Percentiles rank a stretch among this genome's conserved stretches.
phyloP scores from a whole-genome alignment of 495 filamentous ascomycete species.

The Neurospora sublineolata region DNA sequence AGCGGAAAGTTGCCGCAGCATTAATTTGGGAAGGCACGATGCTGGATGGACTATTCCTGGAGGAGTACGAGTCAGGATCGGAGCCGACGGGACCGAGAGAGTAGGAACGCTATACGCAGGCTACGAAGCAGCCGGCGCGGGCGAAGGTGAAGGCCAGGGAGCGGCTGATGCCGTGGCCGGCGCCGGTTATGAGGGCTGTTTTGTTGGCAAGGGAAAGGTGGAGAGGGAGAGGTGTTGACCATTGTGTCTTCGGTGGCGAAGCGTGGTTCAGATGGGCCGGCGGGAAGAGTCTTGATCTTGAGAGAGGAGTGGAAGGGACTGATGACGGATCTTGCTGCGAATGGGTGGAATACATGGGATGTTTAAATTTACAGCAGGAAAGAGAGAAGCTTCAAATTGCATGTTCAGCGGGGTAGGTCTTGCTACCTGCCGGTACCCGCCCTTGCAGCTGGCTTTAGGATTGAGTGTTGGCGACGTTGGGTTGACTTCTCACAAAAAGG shows the following conservation, averaged over 20 bases:
- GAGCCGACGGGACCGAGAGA: background rate
- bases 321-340: background rate
- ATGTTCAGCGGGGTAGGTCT: background rate
- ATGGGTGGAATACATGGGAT: background rate
- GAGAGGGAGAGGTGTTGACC: background rate
- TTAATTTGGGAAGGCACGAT: too few species aligned
- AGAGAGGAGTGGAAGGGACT: background rate
- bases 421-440: background rate
- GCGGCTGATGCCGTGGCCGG: background rate
- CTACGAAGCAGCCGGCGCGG: background rate
- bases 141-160: background rate
- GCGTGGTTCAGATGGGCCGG: background rate
- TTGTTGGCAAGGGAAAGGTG: background rate
- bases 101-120: background rate
- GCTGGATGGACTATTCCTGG: too few species aligned
- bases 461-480: background rate
- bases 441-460: background rate
- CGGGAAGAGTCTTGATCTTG: background rate
- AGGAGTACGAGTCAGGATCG: background rate
- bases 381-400: background rate
- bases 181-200: background rate
- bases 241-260: background rate
- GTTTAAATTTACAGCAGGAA: background rate
- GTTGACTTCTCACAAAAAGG: background rate
- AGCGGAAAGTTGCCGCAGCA: too few species aligned